phyloP scores from a whole-genome alignment of 1,139 yeast species.

The Trichomonascaceae sp. region DNA sequence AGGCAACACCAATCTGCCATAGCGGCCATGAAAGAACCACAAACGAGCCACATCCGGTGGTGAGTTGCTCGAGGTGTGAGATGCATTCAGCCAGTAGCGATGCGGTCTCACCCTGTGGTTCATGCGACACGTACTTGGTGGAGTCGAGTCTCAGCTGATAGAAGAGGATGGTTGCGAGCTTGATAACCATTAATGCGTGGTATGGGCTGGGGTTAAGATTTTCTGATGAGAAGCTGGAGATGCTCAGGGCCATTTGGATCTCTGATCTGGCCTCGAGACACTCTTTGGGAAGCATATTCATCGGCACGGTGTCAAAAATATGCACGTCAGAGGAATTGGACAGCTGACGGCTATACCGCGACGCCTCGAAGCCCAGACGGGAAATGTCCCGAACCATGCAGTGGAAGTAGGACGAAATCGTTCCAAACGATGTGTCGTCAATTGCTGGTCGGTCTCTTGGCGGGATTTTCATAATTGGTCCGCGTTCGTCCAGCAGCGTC shows the following conservation, averaged over 20 bases:
- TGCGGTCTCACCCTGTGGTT: conserved; percentile 4
- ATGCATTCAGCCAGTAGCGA: conserved; percentile 8
- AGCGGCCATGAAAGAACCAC: conserved; percentile 10
- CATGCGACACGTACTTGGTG: conserved; percentile 2
- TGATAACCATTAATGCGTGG: conserved; percentile 8
- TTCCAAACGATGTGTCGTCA: conserved; percentile 7
- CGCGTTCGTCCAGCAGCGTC: background rate
- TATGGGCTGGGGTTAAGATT: conserved; percentile 7
- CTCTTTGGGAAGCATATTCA: too few species aligned
- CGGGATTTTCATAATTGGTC: background rate
- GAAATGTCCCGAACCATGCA: conserved; percentile 8
- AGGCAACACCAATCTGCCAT: conserved; percentile 14
- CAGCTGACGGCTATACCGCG: too few species aligned
- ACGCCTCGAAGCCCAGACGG: conserved; percentile 6
- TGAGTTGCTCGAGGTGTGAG: conserved; percentile 6
- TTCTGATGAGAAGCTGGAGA: conserved; percentile 4
- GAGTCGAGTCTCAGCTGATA: conserved; percentile 9
- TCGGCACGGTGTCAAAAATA: too few species aligned
- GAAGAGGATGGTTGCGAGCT: conserved; percentile 9
- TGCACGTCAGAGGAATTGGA: too few species aligned
- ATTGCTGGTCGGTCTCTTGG: conserved; percentile 1
- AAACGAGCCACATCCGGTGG: conserved; percentile 6
- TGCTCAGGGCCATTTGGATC: background rate
- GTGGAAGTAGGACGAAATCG: conserved; percentile 7
- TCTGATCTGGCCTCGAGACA: too few species aligned